Conservation (phyloP, 2,329 filamentous ascomycete species). For the Amesomyces nigricolor region DNA sequence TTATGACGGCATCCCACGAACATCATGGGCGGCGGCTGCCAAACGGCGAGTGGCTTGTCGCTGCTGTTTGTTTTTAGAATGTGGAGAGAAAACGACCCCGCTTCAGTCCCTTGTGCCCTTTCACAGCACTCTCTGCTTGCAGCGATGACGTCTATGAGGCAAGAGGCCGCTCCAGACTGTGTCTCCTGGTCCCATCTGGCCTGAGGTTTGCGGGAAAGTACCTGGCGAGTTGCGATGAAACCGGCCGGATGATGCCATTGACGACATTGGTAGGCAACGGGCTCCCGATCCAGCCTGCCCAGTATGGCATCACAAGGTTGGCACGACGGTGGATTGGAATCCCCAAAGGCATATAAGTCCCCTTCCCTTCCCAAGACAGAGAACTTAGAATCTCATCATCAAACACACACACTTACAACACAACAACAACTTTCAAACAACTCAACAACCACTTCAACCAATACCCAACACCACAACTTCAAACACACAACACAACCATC, state of each 20-base stretch:
- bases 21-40: background rate
- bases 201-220: background rate
- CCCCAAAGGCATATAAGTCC: conserved; percentile 18
- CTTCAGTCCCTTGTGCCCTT: no score
- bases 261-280: conserved; percentile 1
- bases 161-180: conserved; percentile 5
- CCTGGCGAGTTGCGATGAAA: conserved; percentile 2
- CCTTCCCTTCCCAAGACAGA: background rate
- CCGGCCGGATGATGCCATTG: conserved; percentile 19
- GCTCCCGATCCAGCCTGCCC: background rate
- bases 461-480: background rate
- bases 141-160: conserved; percentile 21
- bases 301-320: background rate
- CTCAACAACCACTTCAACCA: conserved; percentile 3
- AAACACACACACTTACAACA: conserved; percentile 9
- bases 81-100: no score
- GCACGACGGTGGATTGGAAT: background rate
- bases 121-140: background rate
- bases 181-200: background rate
- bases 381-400: conserved; percentile 10
- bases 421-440: background rate
- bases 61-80: no score
- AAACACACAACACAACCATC: conserved; percentile 19
- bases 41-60: background rate
- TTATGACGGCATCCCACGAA: background rate